Conservation (phyloP, 1,284 basidiomycete genomes). For the Pseudozyma thailandica region DNA sequence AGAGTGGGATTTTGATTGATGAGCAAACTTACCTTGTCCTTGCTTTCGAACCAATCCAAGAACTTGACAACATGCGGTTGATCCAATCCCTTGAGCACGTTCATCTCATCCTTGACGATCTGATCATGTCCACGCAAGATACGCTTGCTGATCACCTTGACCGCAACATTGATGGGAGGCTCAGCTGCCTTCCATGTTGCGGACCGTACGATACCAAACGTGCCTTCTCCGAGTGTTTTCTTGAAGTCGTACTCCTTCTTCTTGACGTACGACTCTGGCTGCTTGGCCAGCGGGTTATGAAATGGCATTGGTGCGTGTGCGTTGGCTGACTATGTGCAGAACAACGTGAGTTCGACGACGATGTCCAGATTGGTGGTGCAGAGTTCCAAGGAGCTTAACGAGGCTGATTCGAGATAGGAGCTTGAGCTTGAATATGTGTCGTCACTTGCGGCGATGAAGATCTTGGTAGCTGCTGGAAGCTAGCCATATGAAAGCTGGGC, state of each 20-base stretch:
- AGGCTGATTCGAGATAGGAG: no score
- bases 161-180: constrained; percentile 61
- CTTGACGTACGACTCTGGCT: constrained; percentile 61
- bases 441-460: no score
- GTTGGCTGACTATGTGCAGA: not conserved
- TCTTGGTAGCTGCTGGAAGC: no score
- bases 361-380: no score
- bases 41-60: constrained; percentile 68
- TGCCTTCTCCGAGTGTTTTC: constrained; percentile 65
- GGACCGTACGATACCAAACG: constrained; percentile 62
- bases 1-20: not conserved
- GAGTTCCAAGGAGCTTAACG: no score
- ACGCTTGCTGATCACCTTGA: constrained; percentile 67
- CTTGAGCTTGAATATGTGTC: no score
- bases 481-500: no score
- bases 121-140: constrained; percentile 63
- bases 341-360: no score
- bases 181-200: constrained; percentile 58
- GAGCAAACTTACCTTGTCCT: constrained; percentile 35
- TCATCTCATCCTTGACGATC: constrained; percentile 66
- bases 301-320: constrained; percentile 34
- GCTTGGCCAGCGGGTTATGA: constrained; percentile 53
- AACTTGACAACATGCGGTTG: constrained; percentile 72
- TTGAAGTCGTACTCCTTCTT: constrained; percentile 67
- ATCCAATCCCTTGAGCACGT: constrained; percentile 64